phyloP scores from a whole-genome alignment of 306 rosid species.

The Inga laurina region DNA sequence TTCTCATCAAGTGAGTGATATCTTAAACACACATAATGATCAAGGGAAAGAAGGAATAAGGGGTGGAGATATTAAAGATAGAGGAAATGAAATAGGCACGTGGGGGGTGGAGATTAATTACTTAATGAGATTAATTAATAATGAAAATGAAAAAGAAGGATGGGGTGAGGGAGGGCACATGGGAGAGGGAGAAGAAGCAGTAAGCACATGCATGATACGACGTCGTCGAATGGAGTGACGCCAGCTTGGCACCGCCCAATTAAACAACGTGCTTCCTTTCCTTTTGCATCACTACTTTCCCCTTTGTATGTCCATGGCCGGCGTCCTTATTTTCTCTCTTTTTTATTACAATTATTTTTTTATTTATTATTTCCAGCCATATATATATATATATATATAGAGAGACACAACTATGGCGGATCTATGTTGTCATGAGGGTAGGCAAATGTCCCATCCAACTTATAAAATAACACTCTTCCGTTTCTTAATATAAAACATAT shows the following conservation, averaged over 20 bases:
- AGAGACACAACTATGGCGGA: not conserved
- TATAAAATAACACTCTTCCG: no score
- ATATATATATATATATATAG: no score
- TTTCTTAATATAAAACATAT: no score
- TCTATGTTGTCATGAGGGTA: not conserved
- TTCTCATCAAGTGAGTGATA: no score
- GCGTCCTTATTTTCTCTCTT: not conserved
- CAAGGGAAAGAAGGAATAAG: no score
- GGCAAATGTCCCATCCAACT: not conserved
- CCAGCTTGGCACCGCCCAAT: not conserved
- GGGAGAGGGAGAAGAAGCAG: not conserved
- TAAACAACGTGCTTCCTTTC: not conserved
- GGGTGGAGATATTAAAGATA: not conserved
- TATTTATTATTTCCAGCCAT: not conserved
- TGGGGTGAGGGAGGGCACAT: not conserved
- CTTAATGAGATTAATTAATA: not conserved
- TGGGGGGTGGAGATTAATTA: not conserved
- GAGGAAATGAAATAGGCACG: not conserved
- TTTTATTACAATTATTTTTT: no score
- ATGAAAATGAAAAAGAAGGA: no score
- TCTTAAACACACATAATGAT: no score
- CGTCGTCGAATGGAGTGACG: not conserved
- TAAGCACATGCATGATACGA: not conserved
- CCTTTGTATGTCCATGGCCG: not conserved
- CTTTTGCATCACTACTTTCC: not conserved